Evolutionary conservation across 2,329 filamentous ascomycete genomes (phyloP).

Genomic region (Fusarium avenaceum): DNA sequence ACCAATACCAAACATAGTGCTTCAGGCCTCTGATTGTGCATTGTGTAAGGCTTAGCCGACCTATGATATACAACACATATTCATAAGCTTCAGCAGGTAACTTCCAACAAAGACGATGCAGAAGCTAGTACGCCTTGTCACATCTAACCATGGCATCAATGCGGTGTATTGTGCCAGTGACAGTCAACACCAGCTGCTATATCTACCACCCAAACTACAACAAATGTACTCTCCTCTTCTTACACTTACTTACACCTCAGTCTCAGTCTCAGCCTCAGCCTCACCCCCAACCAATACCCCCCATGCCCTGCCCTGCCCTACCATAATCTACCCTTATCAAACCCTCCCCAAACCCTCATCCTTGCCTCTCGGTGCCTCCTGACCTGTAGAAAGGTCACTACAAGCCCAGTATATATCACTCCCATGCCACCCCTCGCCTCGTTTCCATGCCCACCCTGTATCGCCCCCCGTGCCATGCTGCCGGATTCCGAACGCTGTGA

Average conservation of each 20-base stretch:
- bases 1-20: not conserved
- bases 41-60: not conserved
- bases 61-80: not conserved
- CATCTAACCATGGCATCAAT: not conserved
- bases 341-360: not conserved
- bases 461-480: conserved; percentile 13
- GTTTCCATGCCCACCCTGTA: conserved; percentile 4
- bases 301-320: not conserved
- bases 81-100: not conserved
- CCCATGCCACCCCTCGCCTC: conserved; percentile 13
- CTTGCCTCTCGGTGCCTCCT: not conserved
- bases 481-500: conserved; percentile 20
- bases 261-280: conserved; percentile 8
- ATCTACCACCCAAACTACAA: too few relatives aligned
- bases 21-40: not conserved
- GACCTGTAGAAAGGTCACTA: not conserved
- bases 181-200: too few relatives aligned
- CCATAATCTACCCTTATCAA: not conserved
- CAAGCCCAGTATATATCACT: too few relatives aligned
- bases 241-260: not conserved
- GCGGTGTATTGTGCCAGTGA: too few relatives aligned
- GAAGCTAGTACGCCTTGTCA: conserved; percentile 11
- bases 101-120: not conserved
- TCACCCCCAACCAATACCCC: not conserved
- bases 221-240: too few relatives aligned